Evolutionary conservation across 306 rosid genomes (phyloP).

Genomic region (Neltuma alba): DNA sequence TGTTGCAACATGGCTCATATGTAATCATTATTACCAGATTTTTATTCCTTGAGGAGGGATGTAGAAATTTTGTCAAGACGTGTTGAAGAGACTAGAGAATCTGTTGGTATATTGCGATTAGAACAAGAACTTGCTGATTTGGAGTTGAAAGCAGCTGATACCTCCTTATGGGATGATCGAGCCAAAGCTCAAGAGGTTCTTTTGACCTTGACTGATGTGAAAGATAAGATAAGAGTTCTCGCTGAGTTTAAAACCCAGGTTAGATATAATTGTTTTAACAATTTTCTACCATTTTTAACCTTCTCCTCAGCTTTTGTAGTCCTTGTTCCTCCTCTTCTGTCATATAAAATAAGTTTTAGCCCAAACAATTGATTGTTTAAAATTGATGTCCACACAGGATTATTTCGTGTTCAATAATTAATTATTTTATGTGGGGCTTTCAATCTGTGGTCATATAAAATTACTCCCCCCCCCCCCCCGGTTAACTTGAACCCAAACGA

Average conservation of each 20-base stretch:
- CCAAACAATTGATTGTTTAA: background rate
- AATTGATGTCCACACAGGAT: background rate
- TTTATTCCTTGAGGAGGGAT: slow-evolving; percentile 75
- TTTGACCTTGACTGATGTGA: slow-evolving; percentile 69
- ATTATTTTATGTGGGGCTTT: background rate
- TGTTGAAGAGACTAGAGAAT: slow-evolving; percentile 74
- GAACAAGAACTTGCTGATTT: slow-evolving; percentile 67
- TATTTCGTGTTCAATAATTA: background rate
- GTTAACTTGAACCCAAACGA: too few species aligned
- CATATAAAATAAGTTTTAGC: background rate
- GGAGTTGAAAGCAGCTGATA: slow-evolving; percentile 75
- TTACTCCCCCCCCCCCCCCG: too few species aligned
- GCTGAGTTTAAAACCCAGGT: slow-evolving; percentile 79
- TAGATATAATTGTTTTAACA: slow-evolving; percentile 18
- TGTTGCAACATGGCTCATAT: slow-evolving; percentile 7
- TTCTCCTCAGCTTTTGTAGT: background rate
- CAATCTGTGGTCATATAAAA: background rate
- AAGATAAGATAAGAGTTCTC: slow-evolving; percentile 81
- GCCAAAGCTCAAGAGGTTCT: slow-evolving; percentile 84
- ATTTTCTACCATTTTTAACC: slow-evolving; percentile 8
- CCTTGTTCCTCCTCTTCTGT: background rate
- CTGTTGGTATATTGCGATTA: slow-evolving; percentile 64
- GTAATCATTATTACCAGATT: slow-evolving; percentile 59
- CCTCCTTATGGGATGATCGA: slow-evolving; percentile 84
- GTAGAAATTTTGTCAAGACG: slow-evolving; percentile 70